Evolutionary conservation across 2,329 filamentous ascomycete species (phyloP), one percentile per base, ranked within the genome.

Genomic region (Calonectria naviculata): DNA sequence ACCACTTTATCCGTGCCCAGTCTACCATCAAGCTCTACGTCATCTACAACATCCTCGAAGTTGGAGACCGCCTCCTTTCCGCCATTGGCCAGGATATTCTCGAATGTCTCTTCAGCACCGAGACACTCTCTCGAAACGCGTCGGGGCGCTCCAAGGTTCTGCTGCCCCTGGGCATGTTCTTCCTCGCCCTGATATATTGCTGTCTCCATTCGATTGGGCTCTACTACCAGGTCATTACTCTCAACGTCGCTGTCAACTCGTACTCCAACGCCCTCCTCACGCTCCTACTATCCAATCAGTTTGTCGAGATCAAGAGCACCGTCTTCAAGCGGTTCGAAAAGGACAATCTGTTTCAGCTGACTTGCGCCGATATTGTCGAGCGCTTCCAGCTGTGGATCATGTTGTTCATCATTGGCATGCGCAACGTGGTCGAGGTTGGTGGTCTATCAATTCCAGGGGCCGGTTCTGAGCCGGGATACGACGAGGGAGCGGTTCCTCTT

Each of bases 261-360:
- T 99, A 99, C 83, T 98, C 95, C 0, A 99, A 99, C 80, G 96
- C 97, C 0, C 87, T 99, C 5, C 88, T 99, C 38, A 98, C 97
- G 0, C 89, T 99, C 1, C 87, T 99, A 2, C 91, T 99, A 81
- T 98, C 95, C 8, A 99, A 98, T 80, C 97, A 99, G 80, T 99
- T 99, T 78, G 97, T 99, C 49, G 97, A 99, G 84, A 98, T 99
- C 87, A 99, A 99, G 81, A 94, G 94, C 71, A 97, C 95, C 0
- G 97, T 99, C 1, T 99, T 99, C 87, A 98, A 99, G 85, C 97
- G 96, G 71, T 97, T 98, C 74, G 97, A 99, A 78, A 98, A 98
- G 82, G 97, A 99, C 80, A 98, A 98, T 75, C 86, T 98, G 0
- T 99, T 99, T 80, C 97, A 99, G 81, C 88, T 99, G 17, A 97